A percentile compares a stretch with the other conserved stretches of the same genome.
Conservation (phyloP, 805 yeast genomes). For the Starmerella cellae region DNA sequence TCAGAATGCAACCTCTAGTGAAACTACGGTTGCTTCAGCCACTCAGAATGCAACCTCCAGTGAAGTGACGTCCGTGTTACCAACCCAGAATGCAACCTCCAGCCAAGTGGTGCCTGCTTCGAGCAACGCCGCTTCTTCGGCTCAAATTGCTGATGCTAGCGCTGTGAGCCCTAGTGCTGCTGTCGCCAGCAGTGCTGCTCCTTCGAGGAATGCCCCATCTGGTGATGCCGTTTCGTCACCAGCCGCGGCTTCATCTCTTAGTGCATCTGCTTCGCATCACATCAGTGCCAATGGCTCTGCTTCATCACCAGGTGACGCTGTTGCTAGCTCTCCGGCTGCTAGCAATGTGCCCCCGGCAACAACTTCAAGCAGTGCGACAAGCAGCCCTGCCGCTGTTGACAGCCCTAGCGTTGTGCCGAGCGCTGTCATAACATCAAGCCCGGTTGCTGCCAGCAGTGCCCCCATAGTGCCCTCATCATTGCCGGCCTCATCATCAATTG, state of each 20-base stretch:
- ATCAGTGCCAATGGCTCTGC: no score
- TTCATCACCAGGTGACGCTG: no score
- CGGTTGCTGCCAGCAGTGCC: background rate
- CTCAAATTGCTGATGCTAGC: background rate
- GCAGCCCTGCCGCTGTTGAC: slow-evolving; percentile 1
- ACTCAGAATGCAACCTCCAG: no score
- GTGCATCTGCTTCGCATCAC: no score
- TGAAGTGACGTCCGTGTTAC: no score
- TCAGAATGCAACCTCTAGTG: no score
- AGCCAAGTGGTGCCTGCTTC: no score
- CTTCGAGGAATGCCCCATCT: background rate
- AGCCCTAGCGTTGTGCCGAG: no score
- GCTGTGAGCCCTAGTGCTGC: slow-evolving; percentile 4
- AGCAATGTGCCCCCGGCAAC: background rate
- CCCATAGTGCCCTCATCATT: slow-evolving; percentile 1
- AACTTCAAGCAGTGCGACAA: background rate
- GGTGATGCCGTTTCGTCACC: no score
- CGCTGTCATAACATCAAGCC: slow-evolving; percentile 1
- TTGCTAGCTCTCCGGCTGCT: background rate
- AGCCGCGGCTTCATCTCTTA: no score
- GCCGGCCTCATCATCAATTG: background rate
- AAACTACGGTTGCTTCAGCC: no score
- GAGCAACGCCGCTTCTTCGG: background rate
- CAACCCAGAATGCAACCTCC: no score
- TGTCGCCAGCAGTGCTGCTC: background rate